Percentiles rank a stretch among this genome's conserved stretches.
Evolutionary conservation across 805 yeast genomes (phyloP).

Genomic region (Ogataea methylovora): DNA sequence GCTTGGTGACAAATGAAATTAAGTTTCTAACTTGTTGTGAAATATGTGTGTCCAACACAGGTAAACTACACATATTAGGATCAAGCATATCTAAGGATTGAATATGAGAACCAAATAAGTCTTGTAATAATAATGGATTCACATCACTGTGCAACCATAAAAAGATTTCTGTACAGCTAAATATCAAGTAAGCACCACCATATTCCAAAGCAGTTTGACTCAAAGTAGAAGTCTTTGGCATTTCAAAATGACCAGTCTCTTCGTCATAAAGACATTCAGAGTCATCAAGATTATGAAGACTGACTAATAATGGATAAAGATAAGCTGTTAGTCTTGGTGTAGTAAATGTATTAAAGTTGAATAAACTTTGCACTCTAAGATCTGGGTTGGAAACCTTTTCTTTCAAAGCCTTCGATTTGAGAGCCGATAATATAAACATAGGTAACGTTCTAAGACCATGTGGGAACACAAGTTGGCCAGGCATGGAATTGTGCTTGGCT

Average conservation of each 20-base stretch:
- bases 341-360: slow-evolving; percentile 44
- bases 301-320: slow-evolving; percentile 75
- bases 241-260: slow-evolving; percentile 32
- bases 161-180: slow-evolving; percentile 53
- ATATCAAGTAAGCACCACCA: slow-evolving; percentile 74
- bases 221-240: slow-evolving; percentile 45
- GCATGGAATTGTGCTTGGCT: slow-evolving; percentile 33
- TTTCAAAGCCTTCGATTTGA: slow-evolving; percentile 59
- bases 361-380: slow-evolving; percentile 48
- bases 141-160: slow-evolving; percentile 69
- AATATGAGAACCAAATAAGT: slow-evolving; percentile 58
- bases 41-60: slow-evolving; percentile 61
- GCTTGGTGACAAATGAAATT: slow-evolving; percentile 44
- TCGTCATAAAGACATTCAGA: slow-evolving; percentile 46
- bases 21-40: slow-evolving; percentile 62
- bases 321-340: slow-evolving; percentile 51
- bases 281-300: slow-evolving; percentile 57
- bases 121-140: slow-evolving; percentile 58
- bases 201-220: slow-evolving; percentile 34
- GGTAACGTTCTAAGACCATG: slow-evolving; percentile 69
- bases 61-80: slow-evolving; percentile 51
- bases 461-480: slow-evolving; percentile 72
- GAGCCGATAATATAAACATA: slow-evolving; percentile 56
- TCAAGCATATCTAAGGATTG: slow-evolving; percentile 39
- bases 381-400: slow-evolving; percentile 51